phyloP scores from a whole-genome alignment of 2,329 filamentous ascomycete species.

The Hypoxylon sp. region DNA sequence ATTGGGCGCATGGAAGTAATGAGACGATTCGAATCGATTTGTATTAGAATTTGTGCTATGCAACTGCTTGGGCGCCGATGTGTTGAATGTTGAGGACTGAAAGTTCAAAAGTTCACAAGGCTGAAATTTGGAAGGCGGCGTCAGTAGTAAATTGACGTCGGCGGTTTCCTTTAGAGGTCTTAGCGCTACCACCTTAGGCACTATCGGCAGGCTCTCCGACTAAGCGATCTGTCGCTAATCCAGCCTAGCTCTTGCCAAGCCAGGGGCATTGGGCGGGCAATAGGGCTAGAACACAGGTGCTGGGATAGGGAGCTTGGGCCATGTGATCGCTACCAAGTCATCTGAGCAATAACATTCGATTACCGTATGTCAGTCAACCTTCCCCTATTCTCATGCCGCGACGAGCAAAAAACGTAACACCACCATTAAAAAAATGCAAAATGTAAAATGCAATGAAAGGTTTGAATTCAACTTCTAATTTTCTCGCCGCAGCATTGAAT shows the following conservation, averaged over 20 bases:
- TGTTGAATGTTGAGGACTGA: not conserved
- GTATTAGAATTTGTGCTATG: not conserved
- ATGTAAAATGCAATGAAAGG: slow-evolving; percentile 23
- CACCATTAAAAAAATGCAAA: not conserved
- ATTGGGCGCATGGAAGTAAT: not conserved
- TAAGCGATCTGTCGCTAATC: slow-evolving; percentile 38
- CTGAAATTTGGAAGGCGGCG: slow-evolving; percentile 12
- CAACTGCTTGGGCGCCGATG: not conserved
- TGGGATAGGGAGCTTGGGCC: slow-evolving; percentile 42
- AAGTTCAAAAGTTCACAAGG: slow-evolving; percentile 16
- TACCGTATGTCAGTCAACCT: not conserved
- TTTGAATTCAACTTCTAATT: slow-evolving; percentile 5
- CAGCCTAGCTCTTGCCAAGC: slow-evolving; percentile 29
- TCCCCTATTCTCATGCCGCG: slow-evolving; percentile 17
- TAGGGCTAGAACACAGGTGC: slow-evolving; percentile 28
- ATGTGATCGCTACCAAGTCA: slow-evolving; percentile 14
- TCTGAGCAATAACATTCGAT: not conserved
- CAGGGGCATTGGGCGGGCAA: slow-evolving; percentile 20
- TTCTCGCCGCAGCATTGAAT: slow-evolving; percentile 5
- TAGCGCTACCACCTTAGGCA: slow-evolving; percentile 33
- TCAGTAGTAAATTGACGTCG: slow-evolving; percentile 34
- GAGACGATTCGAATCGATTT: not conserved
- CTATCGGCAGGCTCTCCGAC: slow-evolving; percentile 28
- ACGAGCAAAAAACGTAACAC: not conserved
- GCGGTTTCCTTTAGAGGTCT: slow-evolving; percentile 21